Evolutionary conservation across 305 asterid genomes (phyloP).

Genomic region (Ajuga reptans): DNA sequence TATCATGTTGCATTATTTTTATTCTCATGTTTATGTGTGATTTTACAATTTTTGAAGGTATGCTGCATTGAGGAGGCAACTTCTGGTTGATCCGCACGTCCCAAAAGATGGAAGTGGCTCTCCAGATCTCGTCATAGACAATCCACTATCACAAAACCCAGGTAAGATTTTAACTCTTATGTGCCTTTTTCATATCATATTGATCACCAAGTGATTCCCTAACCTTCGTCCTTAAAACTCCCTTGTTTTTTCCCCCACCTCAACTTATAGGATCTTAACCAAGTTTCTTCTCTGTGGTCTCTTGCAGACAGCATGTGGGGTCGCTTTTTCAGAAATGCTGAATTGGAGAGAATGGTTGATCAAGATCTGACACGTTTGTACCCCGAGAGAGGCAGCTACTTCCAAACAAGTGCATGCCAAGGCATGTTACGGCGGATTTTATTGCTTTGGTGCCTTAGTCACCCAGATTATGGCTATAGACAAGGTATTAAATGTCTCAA

Average conservation of each 20-base stretch:
- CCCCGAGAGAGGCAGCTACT: slow-evolving; percentile 92
- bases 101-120: slow-evolving; percentile 59
- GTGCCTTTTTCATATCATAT: neutral
- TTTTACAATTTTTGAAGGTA: slow-evolving; percentile 38
- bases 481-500: slow-evolving; percentile 46
- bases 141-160: slow-evolving; percentile 88
- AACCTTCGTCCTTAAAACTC: neutral
- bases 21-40: neutral
- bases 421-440: slow-evolving; percentile 77
- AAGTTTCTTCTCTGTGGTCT: neutral
- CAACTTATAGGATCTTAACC: neutral
- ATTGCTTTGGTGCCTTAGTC: slow-evolving; percentile 83
- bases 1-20: neutral
- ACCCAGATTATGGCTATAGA: slow-evolving; percentile 80
- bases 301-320: slow-evolving; percentile 94
- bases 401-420: slow-evolving; percentile 82
- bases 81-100: slow-evolving; percentile 71
- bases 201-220: neutral
- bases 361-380: slow-evolving; percentile 90
- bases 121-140: slow-evolving; percentile 77
- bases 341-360: slow-evolving; percentile 87
- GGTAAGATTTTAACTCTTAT: slow-evolving; percentile 32
- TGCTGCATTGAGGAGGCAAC: slow-evolving; percentile 78
- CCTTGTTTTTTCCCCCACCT: neutral
- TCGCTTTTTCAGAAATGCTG: slow-evolving; percentile 82